Evolutionary conservation across 805 yeast genomes (phyloP).

Genomic region (Candida maris): DNA sequence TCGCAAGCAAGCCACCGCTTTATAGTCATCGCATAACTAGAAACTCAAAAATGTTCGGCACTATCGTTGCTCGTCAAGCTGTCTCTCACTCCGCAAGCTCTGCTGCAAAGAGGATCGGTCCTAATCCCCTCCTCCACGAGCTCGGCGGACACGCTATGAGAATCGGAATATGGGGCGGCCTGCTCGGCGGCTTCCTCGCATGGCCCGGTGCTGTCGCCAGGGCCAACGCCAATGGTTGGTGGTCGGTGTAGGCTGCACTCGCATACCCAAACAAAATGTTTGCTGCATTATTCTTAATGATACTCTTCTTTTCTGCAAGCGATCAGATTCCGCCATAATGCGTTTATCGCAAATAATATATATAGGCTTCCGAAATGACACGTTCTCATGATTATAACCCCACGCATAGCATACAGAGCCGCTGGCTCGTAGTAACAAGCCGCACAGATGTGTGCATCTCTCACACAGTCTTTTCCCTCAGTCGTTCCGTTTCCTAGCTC

Average conservation of each 20-base stretch:
- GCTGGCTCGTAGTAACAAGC: too few species aligned
- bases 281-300: neutral
- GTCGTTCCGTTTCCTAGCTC: too few species aligned
- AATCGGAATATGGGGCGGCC: conserved; percentile 27
- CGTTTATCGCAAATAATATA: too few species aligned
- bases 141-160: conserved; percentile 25
- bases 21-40: too few species aligned
- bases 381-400: too few species aligned
- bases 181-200: conserved; percentile 22
- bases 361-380: too few species aligned
- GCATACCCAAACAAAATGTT: too few species aligned
- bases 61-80: conserved; percentile 14
- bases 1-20: too few species aligned
- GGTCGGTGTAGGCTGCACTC: conserved; percentile 19
- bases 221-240: conserved; percentile 26
- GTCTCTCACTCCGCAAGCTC: conserved; percentile 14
- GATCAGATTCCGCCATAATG: too few species aligned
- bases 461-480: too few species aligned
- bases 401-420: too few species aligned
- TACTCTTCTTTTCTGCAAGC: neutral
- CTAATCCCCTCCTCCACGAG: conserved; percentile 27
- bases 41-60: conserved; percentile 14
- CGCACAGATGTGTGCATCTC: too few species aligned
- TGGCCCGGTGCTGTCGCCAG: conserved; percentile 29
- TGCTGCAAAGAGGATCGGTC: conserved; percentile 27